phyloP scores from a whole-genome alignment of 2,329 filamentous ascomycete genomes.

The Colletotrichum scovillei region DNA sequence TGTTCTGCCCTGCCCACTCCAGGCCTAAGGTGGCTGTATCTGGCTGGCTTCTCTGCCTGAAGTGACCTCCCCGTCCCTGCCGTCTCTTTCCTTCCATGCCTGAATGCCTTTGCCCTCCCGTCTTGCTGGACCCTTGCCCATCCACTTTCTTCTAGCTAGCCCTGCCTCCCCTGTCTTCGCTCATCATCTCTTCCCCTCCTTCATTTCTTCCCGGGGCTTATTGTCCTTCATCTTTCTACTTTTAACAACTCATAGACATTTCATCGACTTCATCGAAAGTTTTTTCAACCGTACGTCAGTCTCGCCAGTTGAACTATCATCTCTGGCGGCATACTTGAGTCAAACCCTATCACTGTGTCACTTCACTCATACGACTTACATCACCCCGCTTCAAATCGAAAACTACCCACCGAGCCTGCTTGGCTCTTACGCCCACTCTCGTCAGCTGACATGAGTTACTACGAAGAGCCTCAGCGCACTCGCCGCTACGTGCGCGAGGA shows the following conservation, averaged over 20 bases:
- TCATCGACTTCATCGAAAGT: background rate
- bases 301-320: background rate
- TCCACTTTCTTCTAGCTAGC: conserved; percentile 17
- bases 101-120: conserved; percentile 26
- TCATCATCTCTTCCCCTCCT: conserved; percentile 20
- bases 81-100: conserved; percentile 3
- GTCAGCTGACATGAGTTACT: conserved; percentile 55
- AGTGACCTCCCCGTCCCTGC: background rate
- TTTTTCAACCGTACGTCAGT: background rate
- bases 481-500: conserved; percentile 66
- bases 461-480: conserved; percentile 61
- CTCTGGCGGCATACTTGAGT: background rate
- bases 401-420: background rate
- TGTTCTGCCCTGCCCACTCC: conserved; percentile 9
- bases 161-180: conserved; percentile 23
- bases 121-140: conserved; percentile 29
- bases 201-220: background rate
- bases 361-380: conserved; percentile 3
- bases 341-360: background rate
- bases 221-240: background rate
- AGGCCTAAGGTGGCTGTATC: background rate
- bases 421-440: background rate
- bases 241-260: conserved; percentile 6
- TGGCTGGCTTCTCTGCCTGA: conserved; percentile 22
- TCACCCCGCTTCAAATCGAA: conserved; percentile 14